Evolutionary conservation across 192 early-diverging fungal genomes (phyloP).

Genomic region (Backusella tarrabulga): DNA sequence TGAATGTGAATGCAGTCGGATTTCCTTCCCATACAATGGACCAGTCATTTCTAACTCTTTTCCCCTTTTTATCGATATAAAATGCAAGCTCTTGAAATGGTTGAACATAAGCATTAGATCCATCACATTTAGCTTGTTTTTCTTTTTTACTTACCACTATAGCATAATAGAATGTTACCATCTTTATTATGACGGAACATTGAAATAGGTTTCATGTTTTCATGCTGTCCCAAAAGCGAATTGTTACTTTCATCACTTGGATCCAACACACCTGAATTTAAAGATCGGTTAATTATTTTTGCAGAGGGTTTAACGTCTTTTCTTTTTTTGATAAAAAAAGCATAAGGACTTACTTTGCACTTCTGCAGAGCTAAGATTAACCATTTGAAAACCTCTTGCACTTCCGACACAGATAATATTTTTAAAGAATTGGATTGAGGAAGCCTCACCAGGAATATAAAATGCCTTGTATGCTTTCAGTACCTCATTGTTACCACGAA

Average conservation of each 20-base stretch:
- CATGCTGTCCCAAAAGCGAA: slow-evolving; percentile 69
- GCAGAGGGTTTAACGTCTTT: too few relatives aligned
- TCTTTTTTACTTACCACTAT: slow-evolving; percentile 66
- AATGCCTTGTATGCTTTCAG: slow-evolving; percentile 75
- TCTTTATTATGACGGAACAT: slow-evolving; percentile 72
- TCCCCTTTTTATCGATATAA: slow-evolving; percentile 87
- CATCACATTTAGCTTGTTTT: background rate
- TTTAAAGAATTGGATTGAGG: slow-evolving; percentile 81
- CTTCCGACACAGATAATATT: slow-evolving; percentile 89
- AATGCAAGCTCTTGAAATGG: slow-evolving; percentile 79
- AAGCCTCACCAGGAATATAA: slow-evolving; percentile 90
- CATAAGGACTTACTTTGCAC: slow-evolving; percentile 54
- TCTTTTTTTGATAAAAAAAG: background rate
- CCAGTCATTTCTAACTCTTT: slow-evolving; percentile 70
- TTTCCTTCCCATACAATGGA: slow-evolving; percentile 86
- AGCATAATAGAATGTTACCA: slow-evolving; percentile 87
- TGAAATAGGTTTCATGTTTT: slow-evolving; percentile 76
- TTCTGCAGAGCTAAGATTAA: slow-evolving; percentile 80
- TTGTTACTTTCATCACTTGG: slow-evolving; percentile 75
- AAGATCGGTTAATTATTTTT: background rate
- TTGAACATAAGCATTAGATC: background rate
- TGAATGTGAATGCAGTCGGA: slow-evolving; percentile 80
- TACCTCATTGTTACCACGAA: slow-evolving; percentile 43
- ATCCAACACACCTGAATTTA: slow-evolving; percentile 68
- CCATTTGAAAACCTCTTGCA: slow-evolving; percentile 90